Evolutionary conservation across 2,329 filamentous ascomycete species (phyloP), one percentile per base, ranked within the genome.

Genomic region (Kalmusia sp.): DNA sequence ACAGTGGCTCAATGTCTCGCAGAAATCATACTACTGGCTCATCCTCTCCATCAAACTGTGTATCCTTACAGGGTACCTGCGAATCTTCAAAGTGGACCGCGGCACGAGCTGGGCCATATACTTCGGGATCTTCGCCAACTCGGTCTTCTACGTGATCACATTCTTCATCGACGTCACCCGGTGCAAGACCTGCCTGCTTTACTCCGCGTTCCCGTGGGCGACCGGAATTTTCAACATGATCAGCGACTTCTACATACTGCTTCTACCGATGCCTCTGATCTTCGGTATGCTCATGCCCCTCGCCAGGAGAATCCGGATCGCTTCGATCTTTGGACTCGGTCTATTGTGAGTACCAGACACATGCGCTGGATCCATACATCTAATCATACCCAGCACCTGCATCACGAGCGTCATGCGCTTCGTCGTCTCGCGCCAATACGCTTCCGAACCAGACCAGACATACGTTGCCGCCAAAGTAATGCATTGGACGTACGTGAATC

Each of bases 331-430:
- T 33, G 41, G 49, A 2, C 33, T 52, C 3, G 49, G 49, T 31
- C 4, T 52, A 3, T 52, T 52, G 49, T 52, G 33, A 39, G 49
- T 44, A 19, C 24, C n/a, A n/a, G n/a, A n/a, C n/a, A n/a, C n/a
- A n/a, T n/a, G n/a, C n/a, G n/a, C n/a, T n/a, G n/a, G n/a, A n/a
- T n/a, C n/a, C n/a, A n/a, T n/a, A n/a, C n/a, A n/a, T n/a, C n/a
- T n/a, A n/a, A 28, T 14, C 14, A 12, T 14, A 11, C 6, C 17
- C 30, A 44, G 48, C 30, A 50, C 48, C 4, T 43, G 35, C 14
- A n/a, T 44, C 4, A 24, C 48, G 2, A 50, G 48, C 21, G 34
- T 50, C 37, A 50, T 50, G 48, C 48, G 38, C 35, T 15, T 50
- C 14, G 25, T 50, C 19, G 21, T 22, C 4, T 22, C 27, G 3